phyloP scores from a whole-genome alignment of 2,329 filamentous ascomycete species.

The Cercospora zeina region DNA sequence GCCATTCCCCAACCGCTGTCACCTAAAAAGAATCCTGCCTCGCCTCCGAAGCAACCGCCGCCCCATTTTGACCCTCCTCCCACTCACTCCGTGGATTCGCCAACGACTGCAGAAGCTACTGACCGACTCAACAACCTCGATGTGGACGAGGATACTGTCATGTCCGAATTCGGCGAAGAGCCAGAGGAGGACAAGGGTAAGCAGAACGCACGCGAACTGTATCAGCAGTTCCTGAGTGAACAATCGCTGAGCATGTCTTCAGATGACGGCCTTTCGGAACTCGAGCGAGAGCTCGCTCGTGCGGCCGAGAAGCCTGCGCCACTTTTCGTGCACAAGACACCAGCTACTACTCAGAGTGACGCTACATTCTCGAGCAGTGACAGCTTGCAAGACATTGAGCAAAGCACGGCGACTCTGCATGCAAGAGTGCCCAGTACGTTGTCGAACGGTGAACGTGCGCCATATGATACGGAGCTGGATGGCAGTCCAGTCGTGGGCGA shows the following conservation, averaged over 20 bases:
- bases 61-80: constrained; percentile 37
- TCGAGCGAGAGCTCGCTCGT: constrained; percentile 44
- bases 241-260: constrained; percentile 37
- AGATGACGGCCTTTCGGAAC: constrained; percentile 38
- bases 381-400: constrained; percentile 32
- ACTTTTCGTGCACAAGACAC: constrained; percentile 54
- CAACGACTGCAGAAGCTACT: constrained; percentile 56
- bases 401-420: constrained; percentile 39
- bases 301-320: constrained; percentile 69
- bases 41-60: constrained; percentile 21
- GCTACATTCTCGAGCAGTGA: constrained; percentile 16
- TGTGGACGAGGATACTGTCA: constrained; percentile 59
- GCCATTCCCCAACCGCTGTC: constrained; percentile 38
- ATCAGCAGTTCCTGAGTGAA: constrained; percentile 44
- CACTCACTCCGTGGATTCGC: constrained; percentile 46
- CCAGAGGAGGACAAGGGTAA: constrained; percentile 36
- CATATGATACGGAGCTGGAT: constrained; percentile 59
- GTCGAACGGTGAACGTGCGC: constrained; percentile 34
- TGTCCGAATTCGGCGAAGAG: constrained; percentile 43
- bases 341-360: constrained; percentile 19
- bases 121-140: constrained; percentile 59
- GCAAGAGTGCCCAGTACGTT: constrained; percentile 27
- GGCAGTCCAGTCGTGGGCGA: constrained; percentile 85
- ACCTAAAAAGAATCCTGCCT: constrained; percentile 33
- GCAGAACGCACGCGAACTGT: constrained; percentile 43